Evolutionary conservation across 1,284 basidiomycete genomes (phyloP).

Genomic region (Leccinum pachyderme): DNA sequence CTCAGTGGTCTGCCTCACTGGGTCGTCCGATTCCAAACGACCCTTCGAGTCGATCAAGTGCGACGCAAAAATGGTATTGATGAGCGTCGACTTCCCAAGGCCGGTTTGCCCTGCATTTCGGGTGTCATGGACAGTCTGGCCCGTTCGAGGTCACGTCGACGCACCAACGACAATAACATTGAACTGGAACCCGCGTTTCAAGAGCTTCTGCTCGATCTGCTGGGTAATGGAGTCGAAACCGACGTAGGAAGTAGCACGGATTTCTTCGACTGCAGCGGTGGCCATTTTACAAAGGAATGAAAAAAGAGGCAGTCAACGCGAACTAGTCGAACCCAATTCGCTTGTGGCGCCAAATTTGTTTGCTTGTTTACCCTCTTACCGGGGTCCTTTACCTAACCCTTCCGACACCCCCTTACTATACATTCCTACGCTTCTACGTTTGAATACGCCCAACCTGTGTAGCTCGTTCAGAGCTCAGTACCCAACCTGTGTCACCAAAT

Average conservation of each 20-base stretch:
- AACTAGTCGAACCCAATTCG: conserved; percentile 16
- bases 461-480: conserved; percentile 28
- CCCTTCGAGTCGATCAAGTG: conserved; percentile 98
- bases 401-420: conserved; percentile 19
- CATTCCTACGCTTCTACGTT: conserved; percentile 1
- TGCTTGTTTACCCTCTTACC: conserved; percentile 20
- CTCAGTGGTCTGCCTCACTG: conserved; percentile 92
- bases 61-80: conserved; percentile 98
- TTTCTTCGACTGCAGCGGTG: conserved; percentile 59
- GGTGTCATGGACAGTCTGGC: not conserved
- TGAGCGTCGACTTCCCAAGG: conserved; percentile 96
- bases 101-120: conserved; percentile 82
- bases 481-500: conserved; percentile 30
- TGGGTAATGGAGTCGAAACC: conserved; percentile 95
- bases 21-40: conserved; percentile 82
- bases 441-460: not conserved
- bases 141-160: conserved; percentile 33
- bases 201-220: conserved; percentile 98
- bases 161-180: conserved; percentile 93
- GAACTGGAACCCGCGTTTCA: conserved; percentile 99
- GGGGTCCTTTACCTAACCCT: conserved; percentile 30
- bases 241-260: conserved; percentile 85
- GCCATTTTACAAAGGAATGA: conserved; percentile 38
- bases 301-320: conserved; percentile 12
- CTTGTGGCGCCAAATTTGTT: conserved; percentile 36